Percentiles rank a stretch among this genome's conserved stretches.
Evolutionary conservation across 2,329 filamentous ascomycete genomes (phyloP).

Genomic region (Aspergillus pseudotamarii): DNA sequence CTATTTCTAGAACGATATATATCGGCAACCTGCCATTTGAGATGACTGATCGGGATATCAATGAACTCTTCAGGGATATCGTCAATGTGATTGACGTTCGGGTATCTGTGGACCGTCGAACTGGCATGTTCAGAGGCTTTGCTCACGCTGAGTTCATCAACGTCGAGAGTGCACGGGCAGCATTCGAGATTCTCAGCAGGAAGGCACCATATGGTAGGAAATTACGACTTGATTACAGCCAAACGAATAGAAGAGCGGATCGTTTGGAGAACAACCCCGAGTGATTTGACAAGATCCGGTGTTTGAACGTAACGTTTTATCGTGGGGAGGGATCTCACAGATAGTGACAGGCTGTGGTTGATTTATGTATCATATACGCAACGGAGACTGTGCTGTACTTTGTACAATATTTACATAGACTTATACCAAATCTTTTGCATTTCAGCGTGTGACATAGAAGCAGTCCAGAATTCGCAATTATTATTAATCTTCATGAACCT

Average conservation of each 20-base stretch:
- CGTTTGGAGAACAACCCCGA: background rate
- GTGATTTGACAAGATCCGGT: background rate
- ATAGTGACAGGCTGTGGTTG: background rate
- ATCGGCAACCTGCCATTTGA: conserved; percentile 87
- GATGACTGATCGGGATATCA: conserved; percentile 80
- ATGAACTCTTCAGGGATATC: conserved; percentile 72
- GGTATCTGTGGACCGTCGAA: conserved; percentile 78
- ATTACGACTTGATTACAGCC: conserved; percentile 68
- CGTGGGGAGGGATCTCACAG: background rate
- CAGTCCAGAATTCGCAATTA: background rate
- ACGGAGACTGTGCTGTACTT: conserved; percentile 4
- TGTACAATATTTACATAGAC: conserved; percentile 6
- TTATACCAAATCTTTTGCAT: background rate
- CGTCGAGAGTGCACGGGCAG: conserved; percentile 65
- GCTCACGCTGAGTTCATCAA: conserved; percentile 80
- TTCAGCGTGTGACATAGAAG: background rate
- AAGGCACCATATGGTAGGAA: conserved; percentile 67
- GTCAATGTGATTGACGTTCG: conserved; percentile 73
- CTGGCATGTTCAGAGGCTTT: conserved; percentile 80
- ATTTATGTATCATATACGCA: conserved; percentile 10
- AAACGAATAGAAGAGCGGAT: conserved; percentile 11
- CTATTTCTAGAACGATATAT: conserved; percentile 70
- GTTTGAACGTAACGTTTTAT: background rate
- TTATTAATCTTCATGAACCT: conserved; percentile 5
- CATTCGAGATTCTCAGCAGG: conserved; percentile 57